Percentiles rank a stretch among this genome's conserved stretches.
phyloP scores from a whole-genome alignment of 2,329 filamentous ascomycete genomes.

The Ceratocystis alfenasii region DNA sequence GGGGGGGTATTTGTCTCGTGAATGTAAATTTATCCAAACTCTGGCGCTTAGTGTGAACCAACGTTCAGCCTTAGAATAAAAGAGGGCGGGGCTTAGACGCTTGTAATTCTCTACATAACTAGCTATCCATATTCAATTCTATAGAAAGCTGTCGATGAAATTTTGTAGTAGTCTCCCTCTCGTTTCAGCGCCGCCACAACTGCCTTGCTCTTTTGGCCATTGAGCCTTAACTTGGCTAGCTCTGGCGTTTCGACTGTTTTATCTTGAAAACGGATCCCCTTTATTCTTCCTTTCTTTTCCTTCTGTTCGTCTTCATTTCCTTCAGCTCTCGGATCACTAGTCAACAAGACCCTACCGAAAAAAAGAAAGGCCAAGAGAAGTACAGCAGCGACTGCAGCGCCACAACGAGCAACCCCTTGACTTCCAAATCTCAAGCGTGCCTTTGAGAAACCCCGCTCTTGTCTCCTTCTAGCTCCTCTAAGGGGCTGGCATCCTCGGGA shows the following conservation, averaged over 20 bases:
- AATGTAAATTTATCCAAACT: background rate
- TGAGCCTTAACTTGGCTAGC: no score
- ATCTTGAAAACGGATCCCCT: background rate
- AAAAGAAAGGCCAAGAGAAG: background rate
- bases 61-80: background rate
- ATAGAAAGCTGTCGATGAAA: background rate
- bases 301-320: background rate
- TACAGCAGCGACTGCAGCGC: background rate
- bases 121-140: background rate
- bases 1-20: background rate
- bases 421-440: background rate
- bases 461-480: background rate
- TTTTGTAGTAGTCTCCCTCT: background rate
- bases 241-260: no score
- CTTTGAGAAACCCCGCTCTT: background rate
- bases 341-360: background rate
- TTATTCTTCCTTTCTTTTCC: background rate
- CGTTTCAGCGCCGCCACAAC: conserved; percentile 2
- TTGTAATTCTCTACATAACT: background rate
- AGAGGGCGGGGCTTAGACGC: conserved; percentile 3
- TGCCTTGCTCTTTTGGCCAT: no score
- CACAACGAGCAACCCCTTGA: background rate
- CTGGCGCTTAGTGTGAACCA: background rate
- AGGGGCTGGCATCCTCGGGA: background rate
- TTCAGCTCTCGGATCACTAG: background rate